Evolutionary conservation across 169 alveolate species (phyloP), one percentile per base, ranked within the genome.

Genomic region (Toxoplasma gondii): DNA sequence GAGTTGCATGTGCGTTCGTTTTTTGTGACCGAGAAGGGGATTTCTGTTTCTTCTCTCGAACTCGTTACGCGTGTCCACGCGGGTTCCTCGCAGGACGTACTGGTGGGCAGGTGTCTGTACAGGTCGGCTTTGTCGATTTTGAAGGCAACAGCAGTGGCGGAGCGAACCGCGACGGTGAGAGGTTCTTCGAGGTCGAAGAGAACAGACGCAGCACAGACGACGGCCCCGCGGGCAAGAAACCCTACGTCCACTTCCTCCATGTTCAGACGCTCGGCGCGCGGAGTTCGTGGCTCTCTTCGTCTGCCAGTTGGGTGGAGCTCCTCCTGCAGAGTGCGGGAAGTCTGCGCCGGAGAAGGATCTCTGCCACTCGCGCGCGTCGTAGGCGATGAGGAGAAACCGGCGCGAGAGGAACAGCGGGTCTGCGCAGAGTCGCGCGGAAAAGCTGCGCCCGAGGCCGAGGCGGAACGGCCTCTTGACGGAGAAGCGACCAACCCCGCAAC

Each of bases 101-200:
- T 74, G 9, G 44, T 27, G 39, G 84, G 84, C 43, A 74, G 44
- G 44, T 74, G 84, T 4, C 44, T 22, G 19, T 34, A 34, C 16
- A 36, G 39, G 22, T 74, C 84, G 44, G 4, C 22, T 12, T 44
- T 17, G 84, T 27, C n/a, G 84, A 74, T 74, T 36, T n/a, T 31
- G 84, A 74, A 74, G 44, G 44, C 84, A 16, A n/a, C 84, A 27
- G n/a, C 84, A 12, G 24, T 31, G 24, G 49, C n/a, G 16, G 84
- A 74, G 84, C n/a, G 84, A n/a, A n/a, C 84, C n/a, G 84, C 10
- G 44, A 74, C 84, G 84, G 84, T 22, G 45, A 74, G 39, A 16
- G 84, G 84, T 44, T 74, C 84, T 12, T 74, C 84, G 49, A 12
- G 49, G 84, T 74, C 84, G 44, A 74, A 74, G 39, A 74, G 44